Base-by-base conservation (phyloP, 116 monocot species). In the Dioscorea cayenensis region DNA sequence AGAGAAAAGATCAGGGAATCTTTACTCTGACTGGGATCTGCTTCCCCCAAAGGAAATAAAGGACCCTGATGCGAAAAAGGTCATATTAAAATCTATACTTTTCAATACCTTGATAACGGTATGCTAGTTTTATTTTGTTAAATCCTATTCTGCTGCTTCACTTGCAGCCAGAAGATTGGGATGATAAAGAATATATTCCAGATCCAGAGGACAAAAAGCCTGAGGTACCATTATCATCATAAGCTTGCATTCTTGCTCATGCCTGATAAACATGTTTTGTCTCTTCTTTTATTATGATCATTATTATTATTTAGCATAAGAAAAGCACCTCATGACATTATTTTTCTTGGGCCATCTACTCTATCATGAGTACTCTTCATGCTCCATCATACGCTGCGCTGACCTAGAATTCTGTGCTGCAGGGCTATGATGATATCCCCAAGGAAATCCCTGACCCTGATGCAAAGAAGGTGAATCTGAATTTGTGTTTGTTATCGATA, bases 11-110 rank as follows among this genome's bases (percentile, higher is more conserved):
- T 66, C 82, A 9, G 91, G 91, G 9, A 91, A 85, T 66, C 78
- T 91, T 11, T 88, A 87, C 72, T 66, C 74, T 58, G 85, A 91
- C n/a, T 87, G 91, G 91, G 85, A 87, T 61, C 74, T 91, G 36
- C 87, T 87, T 51, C 88, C 88, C 50, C 91, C 91, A 14, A 91
- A 87, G 74, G 65, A 80, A 68, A 85, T 87, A 13, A 87, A 84
- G 72, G 91, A 91, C 38, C 84, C 91, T 29, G 87, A 91, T 64
- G 91, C 91, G 6, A 91, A 87, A 69, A 91, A 91, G 85, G 91
- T 83, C 14, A 52, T 23, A 22, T 22, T 27, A 23, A 11, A 62
- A 62, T 21, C 25, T 6, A 62, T 11, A 62, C 8, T 11, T 20
- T 62, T 5, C 23, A 23, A 22, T 62, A 28, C 6, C 23, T 62